A percentile compares a stretch with the other conserved stretches of the same genome.
These are phyloP conservation scores for Pulveroboletus sp. DNA, from an alignment of 768 basidiomycete genomes.

Conservation along the genomic window DNA sequence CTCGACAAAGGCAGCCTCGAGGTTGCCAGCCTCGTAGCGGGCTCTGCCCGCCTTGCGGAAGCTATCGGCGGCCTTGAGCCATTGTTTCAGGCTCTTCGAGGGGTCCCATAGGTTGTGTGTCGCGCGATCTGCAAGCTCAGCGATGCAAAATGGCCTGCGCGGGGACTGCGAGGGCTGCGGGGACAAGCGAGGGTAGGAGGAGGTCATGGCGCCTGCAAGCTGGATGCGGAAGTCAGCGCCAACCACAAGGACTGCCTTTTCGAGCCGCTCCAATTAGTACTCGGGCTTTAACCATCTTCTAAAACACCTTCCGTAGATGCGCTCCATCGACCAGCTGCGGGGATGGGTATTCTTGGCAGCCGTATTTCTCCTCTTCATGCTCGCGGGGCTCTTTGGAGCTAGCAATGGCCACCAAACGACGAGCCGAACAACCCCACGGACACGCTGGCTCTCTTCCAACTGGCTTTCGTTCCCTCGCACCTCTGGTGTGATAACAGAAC, in stretches of 20 bases:
- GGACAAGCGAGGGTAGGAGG: constrained; percentile 16
- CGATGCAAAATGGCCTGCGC: constrained; percentile 55
- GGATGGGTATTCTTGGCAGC: constrained; percentile 41
- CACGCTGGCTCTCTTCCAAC: constrained; percentile 17
- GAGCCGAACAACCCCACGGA: not conserved
- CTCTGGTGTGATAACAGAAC: constrained; percentile 30
- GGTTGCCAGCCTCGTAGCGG: constrained; percentile 46
- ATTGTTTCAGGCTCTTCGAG: constrained; percentile 57
- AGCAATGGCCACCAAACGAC: constrained; percentile 19
- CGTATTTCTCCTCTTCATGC: constrained; percentile 47
- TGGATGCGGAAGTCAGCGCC: constrained; percentile 7
- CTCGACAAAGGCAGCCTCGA: constrained; percentile 69
- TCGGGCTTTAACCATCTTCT: not conserved
- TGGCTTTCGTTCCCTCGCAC: constrained; percentile 20
- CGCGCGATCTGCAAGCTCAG: constrained; percentile 62
- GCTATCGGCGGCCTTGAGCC: constrained; percentile 61
- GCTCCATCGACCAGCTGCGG: constrained; percentile 15
- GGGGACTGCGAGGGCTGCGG: constrained; percentile 14
- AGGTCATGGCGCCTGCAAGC: constrained; percentile 18
- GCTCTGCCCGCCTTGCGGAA: constrained; percentile 54
- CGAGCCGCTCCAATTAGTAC: constrained; percentile 1
- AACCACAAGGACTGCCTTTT: constrained; percentile 24
- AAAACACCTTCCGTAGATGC: too few species aligned
- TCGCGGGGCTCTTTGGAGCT: constrained; percentile 45
- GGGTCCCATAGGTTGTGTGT: constrained; percentile 55